phyloP scores from a whole-genome alignment of 352 stramenopile species.

The Phytophthora quininea region DNA sequence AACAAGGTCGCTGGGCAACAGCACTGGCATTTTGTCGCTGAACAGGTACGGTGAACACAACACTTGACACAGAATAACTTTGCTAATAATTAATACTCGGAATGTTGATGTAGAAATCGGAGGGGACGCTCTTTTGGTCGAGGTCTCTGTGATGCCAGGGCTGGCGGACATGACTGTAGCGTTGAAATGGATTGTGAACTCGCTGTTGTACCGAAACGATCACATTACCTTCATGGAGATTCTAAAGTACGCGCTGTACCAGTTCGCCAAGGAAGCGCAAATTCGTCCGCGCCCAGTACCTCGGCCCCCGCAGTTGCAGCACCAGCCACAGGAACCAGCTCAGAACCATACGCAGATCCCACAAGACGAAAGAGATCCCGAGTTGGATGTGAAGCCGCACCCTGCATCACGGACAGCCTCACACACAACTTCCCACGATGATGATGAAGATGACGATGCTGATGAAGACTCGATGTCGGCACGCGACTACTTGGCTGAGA shows the following conservation, averaged over 20 bases:
- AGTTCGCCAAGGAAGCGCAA: slow-evolving; percentile 59
- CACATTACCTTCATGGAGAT: slow-evolving; percentile 85
- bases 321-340: slow-evolving; percentile 18
- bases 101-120: slow-evolving; percentile 46
- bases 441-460: slow-evolving; percentile 42
- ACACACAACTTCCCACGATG: slow-evolving; percentile 35
- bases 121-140: slow-evolving; percentile 85
- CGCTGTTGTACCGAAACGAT: slow-evolving; percentile 84
- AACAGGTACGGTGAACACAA: slow-evolving; percentile 57
- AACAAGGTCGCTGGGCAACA: slow-evolving; percentile 80
- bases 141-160: slow-evolving; percentile 80
- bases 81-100: no score
- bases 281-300: slow-evolving; percentile 12
- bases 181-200: slow-evolving; percentile 91
- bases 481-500: slow-evolving; percentile 69
- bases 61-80: no score
- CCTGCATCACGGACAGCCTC: slow-evolving; percentile 26
- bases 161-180: slow-evolving; percentile 83
- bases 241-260: slow-evolving; percentile 70
- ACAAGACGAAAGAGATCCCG: slow-evolving; percentile 29
- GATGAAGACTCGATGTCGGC: slow-evolving; percentile 66
- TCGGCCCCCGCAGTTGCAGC: slow-evolving; percentile 22
- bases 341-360: slow-evolving; percentile 22
- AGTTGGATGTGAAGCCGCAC: slow-evolving; percentile 22
- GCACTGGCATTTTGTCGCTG: slow-evolving; percentile 78